Conservation (phyloP, 2,329 filamentous ascomycete genomes). For the Aspergillus clavatus region DNA sequence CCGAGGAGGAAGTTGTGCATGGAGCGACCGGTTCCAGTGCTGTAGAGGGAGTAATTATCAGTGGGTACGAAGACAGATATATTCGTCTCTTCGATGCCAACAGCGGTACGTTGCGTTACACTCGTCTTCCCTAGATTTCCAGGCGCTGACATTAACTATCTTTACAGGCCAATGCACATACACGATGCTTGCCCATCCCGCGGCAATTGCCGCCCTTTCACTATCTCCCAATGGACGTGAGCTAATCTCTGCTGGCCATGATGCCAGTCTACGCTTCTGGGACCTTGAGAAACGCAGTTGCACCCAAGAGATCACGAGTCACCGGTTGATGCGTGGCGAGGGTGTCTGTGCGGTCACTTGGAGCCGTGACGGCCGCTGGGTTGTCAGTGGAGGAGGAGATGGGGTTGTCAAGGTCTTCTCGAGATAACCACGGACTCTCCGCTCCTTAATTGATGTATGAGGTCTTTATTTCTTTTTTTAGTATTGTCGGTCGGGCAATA, state of each 20-base stretch:
- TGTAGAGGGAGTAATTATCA: slow-evolving; percentile 90
- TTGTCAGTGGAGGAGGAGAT: slow-evolving; percentile 90
- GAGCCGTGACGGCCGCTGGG: slow-evolving; percentile 92
- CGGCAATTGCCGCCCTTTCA: slow-evolving; percentile 84
- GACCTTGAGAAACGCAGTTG: slow-evolving; percentile 91
- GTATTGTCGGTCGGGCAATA: slow-evolving; percentile 20
- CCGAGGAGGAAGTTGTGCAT: slow-evolving; percentile 68
- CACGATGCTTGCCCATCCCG: slow-evolving; percentile 94
- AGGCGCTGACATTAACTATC: slow-evolving; percentile 17
- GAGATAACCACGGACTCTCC: slow-evolving; percentile 29
- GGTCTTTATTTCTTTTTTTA: slow-evolving; percentile 14
- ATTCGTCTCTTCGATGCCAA: slow-evolving; percentile 98
- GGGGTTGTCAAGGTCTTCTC: slow-evolving; percentile 89
- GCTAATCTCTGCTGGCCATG: slow-evolving; percentile 91
- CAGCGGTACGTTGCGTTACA: slow-evolving; percentile 66
- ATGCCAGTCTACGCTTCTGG: slow-evolving; percentile 95
- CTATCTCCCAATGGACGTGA: slow-evolving; percentile 90
- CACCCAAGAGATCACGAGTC: slow-evolving; percentile 89
- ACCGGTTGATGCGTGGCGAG: slow-evolving; percentile 91
- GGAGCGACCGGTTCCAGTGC: slow-evolving; percentile 80
- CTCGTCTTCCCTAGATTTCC: neutral
- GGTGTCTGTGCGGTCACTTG: slow-evolving; percentile 92
- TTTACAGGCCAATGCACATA: slow-evolving; percentile 91
- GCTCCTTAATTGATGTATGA: slow-evolving; percentile 29
- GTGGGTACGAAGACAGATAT: slow-evolving; percentile 92